Conservation (phyloP, 208 protist species). For the Leishmania tropica region DNA sequence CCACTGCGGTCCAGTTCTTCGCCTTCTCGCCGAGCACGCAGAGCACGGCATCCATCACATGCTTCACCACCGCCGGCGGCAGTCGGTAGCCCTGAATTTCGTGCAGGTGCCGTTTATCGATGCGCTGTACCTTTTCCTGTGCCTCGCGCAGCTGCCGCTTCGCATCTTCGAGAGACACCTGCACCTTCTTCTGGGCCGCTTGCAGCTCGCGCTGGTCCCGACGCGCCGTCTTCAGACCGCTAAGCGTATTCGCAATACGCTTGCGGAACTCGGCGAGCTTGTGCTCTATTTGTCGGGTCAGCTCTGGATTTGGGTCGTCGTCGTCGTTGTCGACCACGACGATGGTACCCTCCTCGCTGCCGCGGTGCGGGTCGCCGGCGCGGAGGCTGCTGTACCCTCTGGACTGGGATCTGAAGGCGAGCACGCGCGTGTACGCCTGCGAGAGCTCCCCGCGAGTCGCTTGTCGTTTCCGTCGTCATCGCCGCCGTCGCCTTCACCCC, state of each 20-base stretch:
- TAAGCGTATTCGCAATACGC: slow-evolving; percentile 16
- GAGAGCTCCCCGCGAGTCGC: slow-evolving; percentile 19
- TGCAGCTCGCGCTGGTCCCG: slow-evolving; percentile 30
- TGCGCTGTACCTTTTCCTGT: slow-evolving; percentile 43
- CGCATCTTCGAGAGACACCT: slow-evolving; percentile 23
- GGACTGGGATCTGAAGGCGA: slow-evolving; percentile 5
- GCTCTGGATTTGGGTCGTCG: neutral
- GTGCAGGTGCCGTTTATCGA: slow-evolving; percentile 45
- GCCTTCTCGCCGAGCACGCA: slow-evolving; percentile 52
- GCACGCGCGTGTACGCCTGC: slow-evolving; percentile 22
- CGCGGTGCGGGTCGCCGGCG: neutral
- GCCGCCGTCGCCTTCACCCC: neutral
- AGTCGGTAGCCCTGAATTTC: slow-evolving; percentile 75
- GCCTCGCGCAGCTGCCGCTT: slow-evolving; percentile 43
- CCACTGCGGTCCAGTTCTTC: slow-evolving; percentile 46
- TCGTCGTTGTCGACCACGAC: neutral
- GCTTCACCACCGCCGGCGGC: slow-evolving; percentile 64
- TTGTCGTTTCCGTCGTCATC: slow-evolving; percentile 20
- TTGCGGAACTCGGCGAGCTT: slow-evolving; percentile 17
- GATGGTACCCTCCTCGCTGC: neutral
- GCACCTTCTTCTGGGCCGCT: slow-evolving; percentile 20
- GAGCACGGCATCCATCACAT: slow-evolving; percentile 70
- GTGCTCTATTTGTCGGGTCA: slow-evolving; percentile 20
- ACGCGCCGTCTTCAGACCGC: slow-evolving; percentile 19
- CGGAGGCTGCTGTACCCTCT: neutral